Base-by-base conservation (phyloP, 441 rosid species). In the Euphorbia neoarborescens region DNA sequence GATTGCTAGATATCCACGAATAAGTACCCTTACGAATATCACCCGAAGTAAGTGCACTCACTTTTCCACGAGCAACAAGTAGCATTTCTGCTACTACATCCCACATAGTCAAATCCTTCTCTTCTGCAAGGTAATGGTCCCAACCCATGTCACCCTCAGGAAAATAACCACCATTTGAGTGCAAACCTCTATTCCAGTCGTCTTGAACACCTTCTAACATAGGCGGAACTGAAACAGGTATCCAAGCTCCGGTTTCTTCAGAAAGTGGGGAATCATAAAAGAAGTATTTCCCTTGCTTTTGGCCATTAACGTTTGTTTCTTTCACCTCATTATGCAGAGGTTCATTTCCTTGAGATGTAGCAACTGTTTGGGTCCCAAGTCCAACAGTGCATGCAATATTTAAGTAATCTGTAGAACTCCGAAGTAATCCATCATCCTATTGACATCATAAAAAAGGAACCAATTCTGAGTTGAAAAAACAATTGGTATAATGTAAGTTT, bases 161-260 rank as follows among this genome's bases (percentile, higher is more conserved):
- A 65, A 94, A 91, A 73, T 85, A 89, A 44, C 91, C 96, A 42
- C 99, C 97, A 65, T 84, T 78, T 17, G 81, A 70, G 62, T 70
- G 83, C 73, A 88, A 86, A 2, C 92, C 91, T 78, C 86, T 81
- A 2, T 77, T 76, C 94, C 92, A 86, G 71, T 86, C 89, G 46
- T 89, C 96, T 22, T 77, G 86, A 54, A 84, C 87, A 65, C 81
- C 79, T 70, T 84, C 95, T 57, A 85, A 79, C 96, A 87, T 85
- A 0, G 97, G 97, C n/a, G 97, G 99, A 73, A 92, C 90, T 9
- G 97, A 94, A 64, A 94, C 97, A 1, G 97, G 99, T 77, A 94
- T 94, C 97, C 99, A 91, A 74, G 72, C 83, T 61, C 99, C 96
- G 3, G 99, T 91, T 57, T 90, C 96, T 69, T 91, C 97, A 62